Conservation (phyloP, 768 basidiomycete genomes). For the Chalciporus chontae region DNA sequence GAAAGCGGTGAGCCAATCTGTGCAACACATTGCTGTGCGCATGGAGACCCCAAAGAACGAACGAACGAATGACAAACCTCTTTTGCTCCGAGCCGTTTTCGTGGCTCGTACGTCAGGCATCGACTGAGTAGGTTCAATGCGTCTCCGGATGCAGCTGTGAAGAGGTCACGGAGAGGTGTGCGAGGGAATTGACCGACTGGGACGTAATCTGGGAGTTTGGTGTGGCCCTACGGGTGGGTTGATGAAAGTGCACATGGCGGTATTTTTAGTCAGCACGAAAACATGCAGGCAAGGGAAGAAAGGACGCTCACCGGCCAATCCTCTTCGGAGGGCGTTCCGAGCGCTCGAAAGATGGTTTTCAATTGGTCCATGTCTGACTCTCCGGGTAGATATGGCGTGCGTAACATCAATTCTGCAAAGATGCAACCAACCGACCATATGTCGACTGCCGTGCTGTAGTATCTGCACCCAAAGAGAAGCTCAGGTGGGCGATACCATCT, state of each 20-base stretch:
- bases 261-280: neutral
- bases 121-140: conserved; percentile 78
- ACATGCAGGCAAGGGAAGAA: neutral
- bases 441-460: conserved; percentile 90
- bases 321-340: conserved; percentile 94
- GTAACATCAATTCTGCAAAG: conserved; percentile 94
- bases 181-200: conserved; percentile 84
- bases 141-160: conserved; percentile 86
- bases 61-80: conserved; percentile 46
- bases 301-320: conserved; percentile 83
- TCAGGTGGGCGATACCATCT: conserved; percentile 99
- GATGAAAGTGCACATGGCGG: neutral
- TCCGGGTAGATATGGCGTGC: conserved; percentile 92
- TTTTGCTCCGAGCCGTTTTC: conserved; percentile 71
- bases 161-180: conserved; percentile 77
- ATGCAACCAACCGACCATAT: conserved; percentile 98
- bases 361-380: conserved; percentile 97
- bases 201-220: conserved; percentile 86
- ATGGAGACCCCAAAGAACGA: neutral
- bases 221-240: conserved; percentile 65
- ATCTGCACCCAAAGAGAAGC: conserved; percentile 84
- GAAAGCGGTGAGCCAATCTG: neutral
- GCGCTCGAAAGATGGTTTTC: conserved; percentile 88
- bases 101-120: conserved; percentile 83
- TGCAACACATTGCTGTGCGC: neutral